Base-by-base conservation (phyloP, 441 rosid genomes). In the Adansonia madagascariensis region DNA sequence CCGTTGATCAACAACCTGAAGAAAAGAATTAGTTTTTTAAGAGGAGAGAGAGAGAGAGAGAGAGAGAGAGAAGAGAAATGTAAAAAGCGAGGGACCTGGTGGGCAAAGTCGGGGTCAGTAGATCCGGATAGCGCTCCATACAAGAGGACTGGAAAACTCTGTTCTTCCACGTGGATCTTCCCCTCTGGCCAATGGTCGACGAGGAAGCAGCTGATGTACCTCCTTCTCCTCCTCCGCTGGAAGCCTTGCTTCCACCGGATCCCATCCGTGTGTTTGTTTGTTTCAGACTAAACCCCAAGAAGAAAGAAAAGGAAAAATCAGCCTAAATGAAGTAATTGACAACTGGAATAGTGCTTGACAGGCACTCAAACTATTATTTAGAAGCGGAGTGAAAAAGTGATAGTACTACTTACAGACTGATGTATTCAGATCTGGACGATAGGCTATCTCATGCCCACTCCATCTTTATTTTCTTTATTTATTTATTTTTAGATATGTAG, bases 161-260 rank as follows among this genome's bases (percentile, higher is more conserved):
- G 75, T 74, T 88, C 71, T 71, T 71, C 57, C 79, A 86, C 79
- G 83, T 90, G n/a, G 89, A 83, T 78, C 85, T 89, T 73, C 88
- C 89, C 74, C 86, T 86, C 61, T 84, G 75, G 46, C 78, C 77
- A 69, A 31, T 31, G 39, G 39, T 64, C 12, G 86, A 79, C 7
- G 79, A 78, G 12, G 79, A 80, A 7, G 83, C 65, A 12, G 78
- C 4, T 6, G 64, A 56, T 0, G 89, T 44, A 1, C 14, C 75
- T 44, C 47, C 46, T 24, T 78, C 81, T 14, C 46, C 68, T 6
- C 62, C 73, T 67, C 80, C 77, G 73, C 76, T 75, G 66, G 64
- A 82, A 43, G 84, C 84, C 77, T 91, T 96, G 77, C 98, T 96
- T 55, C 97, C 88, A 62, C 91, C 84, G 77, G 98, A 91, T 85